Base-by-base conservation (phyloP, 2,329 filamentous ascomycete genomes). In the Diplodia seriata region DNA sequence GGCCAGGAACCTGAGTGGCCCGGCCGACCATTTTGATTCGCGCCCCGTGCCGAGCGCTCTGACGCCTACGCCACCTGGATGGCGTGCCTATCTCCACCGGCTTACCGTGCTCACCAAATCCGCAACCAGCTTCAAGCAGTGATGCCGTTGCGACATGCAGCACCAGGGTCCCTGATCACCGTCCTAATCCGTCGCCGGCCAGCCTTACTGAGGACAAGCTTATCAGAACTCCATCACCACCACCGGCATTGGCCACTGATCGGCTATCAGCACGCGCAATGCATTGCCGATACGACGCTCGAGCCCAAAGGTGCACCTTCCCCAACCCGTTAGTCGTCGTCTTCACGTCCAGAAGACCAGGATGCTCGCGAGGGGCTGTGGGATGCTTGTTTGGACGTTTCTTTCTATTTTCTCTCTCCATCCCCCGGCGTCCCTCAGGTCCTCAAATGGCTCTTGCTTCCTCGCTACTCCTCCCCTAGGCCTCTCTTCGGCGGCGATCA, bases 351-450 rank as follows among this genome's bases (percentile, higher is more conserved):
- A 26, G 33, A 36, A 26, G 31, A 61, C 57, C 57, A 43, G 57
- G 57, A 15, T 61, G 11, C 40, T 33, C 15, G 23, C 57, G 57
- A 51, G 59, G 43, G 59, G 59, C 59, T 63, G 59, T 63, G 43
- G 38, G 43, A 63, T 63, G 59, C 59, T 63, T 63, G 59, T 63
- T 63, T 63, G 59, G 12, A 63, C 59, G 59, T 63, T 63, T 51
- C 43, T 23, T 51, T 51, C 43, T 51, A 29, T 63, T 63, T 63
- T 29, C 56, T 31, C 50, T 31, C 43, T 18, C 43, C 59, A 31
- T 38, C 14, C 59, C 40, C 20, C 57, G 40, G 40, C 57, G 26
- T 9, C 57, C 8, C 59, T 38, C 59, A 51, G 59, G 47, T 63
- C 59, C 43, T 63, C 50, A 33, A 43, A 66, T 66, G 62, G 51